Percentiles rank a stretch among this genome's conserved stretches.
Evolutionary conservation across 106 monocot species (phyloP).

Genomic region (Chionographis japonica): DNA sequence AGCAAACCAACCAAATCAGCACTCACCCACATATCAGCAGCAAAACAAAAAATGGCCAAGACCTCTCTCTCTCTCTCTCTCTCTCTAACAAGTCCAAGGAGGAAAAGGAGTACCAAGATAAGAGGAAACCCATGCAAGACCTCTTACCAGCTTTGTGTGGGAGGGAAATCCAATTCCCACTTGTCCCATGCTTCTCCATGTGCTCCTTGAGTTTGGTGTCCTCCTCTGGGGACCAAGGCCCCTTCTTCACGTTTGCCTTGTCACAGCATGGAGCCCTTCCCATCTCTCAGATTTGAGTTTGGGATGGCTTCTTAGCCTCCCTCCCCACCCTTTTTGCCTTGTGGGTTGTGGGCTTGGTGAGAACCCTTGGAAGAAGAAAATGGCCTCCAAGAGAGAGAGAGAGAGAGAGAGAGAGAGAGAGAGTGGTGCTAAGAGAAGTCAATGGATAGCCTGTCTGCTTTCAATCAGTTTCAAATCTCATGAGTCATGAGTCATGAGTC

Average conservation of each 20-base stretch:
- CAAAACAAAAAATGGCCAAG: too few relatives aligned
- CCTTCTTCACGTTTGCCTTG: constrained; percentile 85
- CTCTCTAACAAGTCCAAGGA: neutral
- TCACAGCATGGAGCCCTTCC: constrained; percentile 88
- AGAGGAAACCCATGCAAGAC: neutral
- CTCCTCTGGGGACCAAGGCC: constrained; percentile 88
- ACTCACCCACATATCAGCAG: neutral
- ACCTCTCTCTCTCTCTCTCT: too few relatives aligned
- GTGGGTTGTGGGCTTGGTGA: neutral
- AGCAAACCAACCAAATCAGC: neutral
- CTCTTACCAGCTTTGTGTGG: constrained; percentile 73
- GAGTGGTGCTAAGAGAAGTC: constrained; percentile 9
- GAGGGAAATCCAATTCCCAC: constrained; percentile 87
- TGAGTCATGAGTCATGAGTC: too few relatives aligned
- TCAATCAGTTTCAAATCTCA: constrained; percentile 15
- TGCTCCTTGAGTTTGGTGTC: constrained; percentile 75
- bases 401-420: constrained; percentile 4
- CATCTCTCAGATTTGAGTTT: constrained; percentile 14
- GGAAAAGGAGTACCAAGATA: neutral
- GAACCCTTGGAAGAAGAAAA: neutral
- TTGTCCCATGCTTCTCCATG: constrained; percentile 81
- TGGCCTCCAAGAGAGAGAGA: neutral
- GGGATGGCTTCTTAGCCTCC: too few relatives aligned
- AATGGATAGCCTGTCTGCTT: constrained; percentile 25
- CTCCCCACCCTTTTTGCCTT: neutral